phyloP scores from a whole-genome alignment of 345 rosid species.

The Nephelium lappaceum region DNA sequence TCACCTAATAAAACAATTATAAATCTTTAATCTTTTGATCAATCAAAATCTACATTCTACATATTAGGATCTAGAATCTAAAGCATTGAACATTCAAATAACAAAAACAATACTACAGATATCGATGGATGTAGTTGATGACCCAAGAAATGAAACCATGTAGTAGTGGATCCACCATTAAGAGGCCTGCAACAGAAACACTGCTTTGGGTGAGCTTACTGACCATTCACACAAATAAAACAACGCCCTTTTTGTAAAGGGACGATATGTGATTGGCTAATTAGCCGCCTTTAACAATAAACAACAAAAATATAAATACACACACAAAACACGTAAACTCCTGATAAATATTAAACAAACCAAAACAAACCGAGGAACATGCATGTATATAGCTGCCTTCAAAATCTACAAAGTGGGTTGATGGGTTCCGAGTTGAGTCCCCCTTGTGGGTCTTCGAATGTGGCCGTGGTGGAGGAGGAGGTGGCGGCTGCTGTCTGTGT shows the following conservation, averaged over 20 bases:
- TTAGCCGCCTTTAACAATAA: conserved; percentile 35
- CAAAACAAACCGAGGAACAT: neutral
- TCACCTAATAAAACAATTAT: too few relatives aligned
- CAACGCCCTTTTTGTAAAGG: conserved; percentile 20
- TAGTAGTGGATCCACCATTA: conserved; percentile 21
- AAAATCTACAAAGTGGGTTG: neutral
- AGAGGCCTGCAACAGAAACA: conserved; percentile 23
- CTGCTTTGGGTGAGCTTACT: conserved; percentile 54
- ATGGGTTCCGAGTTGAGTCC: neutral
- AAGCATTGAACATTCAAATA: neutral
- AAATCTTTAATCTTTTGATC: too few relatives aligned
- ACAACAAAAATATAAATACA: neutral
- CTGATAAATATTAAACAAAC: neutral
- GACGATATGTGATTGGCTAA: conserved; percentile 51
- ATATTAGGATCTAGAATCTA: too few relatives aligned
- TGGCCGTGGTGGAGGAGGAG: neutral
- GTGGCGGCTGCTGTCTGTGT: conserved; percentile 21
- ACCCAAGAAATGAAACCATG: conserved; percentile 32
- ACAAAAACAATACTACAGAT: too few relatives aligned
- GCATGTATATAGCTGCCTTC: neutral
- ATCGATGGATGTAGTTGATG: conserved; percentile 32
- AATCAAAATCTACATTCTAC: too few relatives aligned
- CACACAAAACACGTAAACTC: neutral
- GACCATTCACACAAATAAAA: conserved; percentile 58
- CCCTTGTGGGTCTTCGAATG: conserved; percentile 21